Base-by-base conservation (phyloP, 371 early-diverging fungal genomes). In the Actinomortierella ambigua region DNA sequence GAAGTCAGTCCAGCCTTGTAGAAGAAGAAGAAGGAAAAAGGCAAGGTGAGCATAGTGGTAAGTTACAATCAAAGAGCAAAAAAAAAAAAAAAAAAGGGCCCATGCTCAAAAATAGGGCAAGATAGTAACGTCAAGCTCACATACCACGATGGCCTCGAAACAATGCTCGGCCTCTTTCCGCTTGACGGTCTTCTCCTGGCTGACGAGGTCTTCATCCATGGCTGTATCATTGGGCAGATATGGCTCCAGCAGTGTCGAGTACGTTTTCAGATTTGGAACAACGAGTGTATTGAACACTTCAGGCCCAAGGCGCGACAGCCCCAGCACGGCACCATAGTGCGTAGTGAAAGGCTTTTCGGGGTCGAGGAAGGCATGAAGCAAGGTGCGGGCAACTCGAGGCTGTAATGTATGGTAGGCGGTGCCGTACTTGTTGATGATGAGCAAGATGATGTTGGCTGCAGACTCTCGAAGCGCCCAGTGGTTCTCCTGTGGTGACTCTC, bases 251-350 rank as follows among this genome's bases (percentile, higher is more conserved):
- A 78, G 65, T 6, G 75, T 81, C 20, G 81, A 77, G 63, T 88
- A 89, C 24, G 84, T 86, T 57, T 82, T 84, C 56, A 90, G 73
- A 61, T 96, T 93, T 2, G 96, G 96, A 15, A 90, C 70, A 3
- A 97, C 54, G 41, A 95, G 73, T 1, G 89, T 81, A 43, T 85
- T 81, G 55, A 92, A 85, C 3, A 91, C 92, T 70, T 92, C 90
- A n/a, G 80, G 68, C 0, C 97, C 96, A 20, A 98, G 83, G 9
- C 81, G 78, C 22, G 87, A 79, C 26, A 98, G 69, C 0, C 95
- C 97, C 8, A 88, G 77, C 15, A 97, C 87, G 0, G 96, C 94
- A 18, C 99, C 99, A 69, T 94, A 98, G 51, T 91, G 89, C 4
- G 96, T 92, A 7, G 90, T 83, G 17, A 91, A 68, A 1, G 93